Base-by-base conservation (phyloP, 495 filamentous ascomycete species). In the Cladorrhinum samala region DNA sequence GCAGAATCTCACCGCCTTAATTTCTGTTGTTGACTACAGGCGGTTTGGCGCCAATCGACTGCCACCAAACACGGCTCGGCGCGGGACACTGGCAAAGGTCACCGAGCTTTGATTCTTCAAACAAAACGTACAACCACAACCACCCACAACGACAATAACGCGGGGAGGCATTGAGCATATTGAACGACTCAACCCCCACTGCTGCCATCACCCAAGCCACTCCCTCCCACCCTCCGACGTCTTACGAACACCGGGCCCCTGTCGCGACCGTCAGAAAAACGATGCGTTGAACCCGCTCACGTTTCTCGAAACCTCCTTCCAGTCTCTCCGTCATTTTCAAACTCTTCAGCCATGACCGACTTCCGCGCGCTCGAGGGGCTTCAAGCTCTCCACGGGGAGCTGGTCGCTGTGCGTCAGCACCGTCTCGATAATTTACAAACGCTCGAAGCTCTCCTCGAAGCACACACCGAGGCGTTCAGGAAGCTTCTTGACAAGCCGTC, bases 341-440 rank as follows among this genome's bases (percentile, higher is more conserved):
- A 43, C 55, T 20, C 54, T 49, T 43, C 62, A 47, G 69, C 57
- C 52, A 92, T 90, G 89, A 80, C 82, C 62, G 81, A 83, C 43
- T 65, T 76, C 51, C 78, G 80, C 60, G 77, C 74, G 50, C 74
- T 90, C 64, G 82, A 80, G 54, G 77, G 77, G 67, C 81, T 95
- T 54, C 82, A 85, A 66, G 83, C 78, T 67, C 77, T 96, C 44
- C 86, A 91, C 66, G 79, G 82, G 59, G 89, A 95, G 67, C 78
- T 96, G 46, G 70, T 83, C 55, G 81, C 83, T 43, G 72, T 91
- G 45, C 74, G 77, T 40, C 79, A 87, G 48, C 73, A 76, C 19
- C 77, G 77, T 37, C 70, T 86, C 43, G 74, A 75, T 25, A 85
- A 80, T 55, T 65, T 85, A 51, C 83, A 86, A 43, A 77, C 79